Evolutionary conservation across 805 yeast genomes (phyloP).

Genomic region (Komagataella pseudopastoris): DNA sequence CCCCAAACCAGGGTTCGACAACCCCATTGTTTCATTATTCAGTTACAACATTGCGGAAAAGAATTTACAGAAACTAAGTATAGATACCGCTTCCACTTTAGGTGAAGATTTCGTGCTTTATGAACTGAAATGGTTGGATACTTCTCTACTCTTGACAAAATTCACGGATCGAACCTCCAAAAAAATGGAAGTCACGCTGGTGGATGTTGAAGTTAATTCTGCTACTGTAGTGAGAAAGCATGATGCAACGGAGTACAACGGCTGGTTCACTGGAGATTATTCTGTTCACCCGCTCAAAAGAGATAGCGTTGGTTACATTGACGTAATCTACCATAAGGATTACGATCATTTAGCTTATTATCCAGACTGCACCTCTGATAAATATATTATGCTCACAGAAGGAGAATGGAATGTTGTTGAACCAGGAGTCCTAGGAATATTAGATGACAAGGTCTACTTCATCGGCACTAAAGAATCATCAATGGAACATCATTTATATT

Average conservation of each 20-base stretch:
- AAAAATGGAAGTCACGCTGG: slow-evolving; percentile 33
- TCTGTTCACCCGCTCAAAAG: slow-evolving; percentile 5
- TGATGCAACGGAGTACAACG: slow-evolving; percentile 30
- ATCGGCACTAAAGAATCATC: slow-evolving; percentile 40
- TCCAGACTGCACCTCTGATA: slow-evolving; percentile 24
- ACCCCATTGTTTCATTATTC: slow-evolving; percentile 39
- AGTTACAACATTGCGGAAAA: slow-evolving; percentile 23
- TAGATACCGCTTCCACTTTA: slow-evolving; percentile 13
- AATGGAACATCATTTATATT: slow-evolving; percentile 46
- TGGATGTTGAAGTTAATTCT: slow-evolving; percentile 15
- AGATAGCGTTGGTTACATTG: slow-evolving; percentile 36
- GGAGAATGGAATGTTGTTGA: slow-evolving; percentile 42
- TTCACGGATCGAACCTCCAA: slow-evolving; percentile 53
- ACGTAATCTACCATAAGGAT: slow-evolving; percentile 39
- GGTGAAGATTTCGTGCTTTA: slow-evolving; percentile 43
- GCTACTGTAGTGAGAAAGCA: slow-evolving; percentile 27
- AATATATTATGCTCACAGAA: slow-evolving; percentile 25
- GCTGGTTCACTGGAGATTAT: slow-evolving; percentile 27
- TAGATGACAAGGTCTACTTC: slow-evolving; percentile 34
- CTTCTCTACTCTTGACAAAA: slow-evolving; percentile 36
- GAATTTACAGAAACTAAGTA: not conserved
- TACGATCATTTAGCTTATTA: slow-evolving; percentile 56
- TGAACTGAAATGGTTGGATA: slow-evolving; percentile 46
- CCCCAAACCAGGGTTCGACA: slow-evolving; percentile 59
- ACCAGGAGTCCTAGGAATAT: slow-evolving; percentile 27